Base-by-base conservation (phyloP, 805 yeast species). In the Sugiyamaella lignohabitans region DNA sequence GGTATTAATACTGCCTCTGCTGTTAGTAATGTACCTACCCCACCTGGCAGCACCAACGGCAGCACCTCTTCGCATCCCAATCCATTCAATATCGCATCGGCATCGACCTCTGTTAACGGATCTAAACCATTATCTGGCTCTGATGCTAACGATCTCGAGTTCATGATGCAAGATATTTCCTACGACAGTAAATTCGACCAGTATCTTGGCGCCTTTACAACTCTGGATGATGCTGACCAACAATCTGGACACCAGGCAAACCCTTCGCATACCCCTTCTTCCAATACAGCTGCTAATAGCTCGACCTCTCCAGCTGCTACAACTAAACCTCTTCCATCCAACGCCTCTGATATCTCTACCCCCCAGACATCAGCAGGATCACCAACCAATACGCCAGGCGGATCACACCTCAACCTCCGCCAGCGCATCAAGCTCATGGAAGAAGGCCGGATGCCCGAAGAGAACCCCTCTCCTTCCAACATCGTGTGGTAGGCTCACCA, bases 341-440 rank as follows among this genome's bases (percentile, higher is more conserved):
- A 38, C 43, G 10, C 47, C 42, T 14, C 42, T 18, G 30, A 17
- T 22, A 11, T 36, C 18, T 37, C 43, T 8, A 27, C 47, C 4
- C 47, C 47, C 18, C 36, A 23, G 16, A 43, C 17, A 2, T 46
- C 42, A 5, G 42, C 45, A 11, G 18, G 40, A 5, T 36, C 50
- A 3, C 34, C 52, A 18, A 16, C 38, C 20, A 8, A 8, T 18
- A 8, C 32, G 8, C 14, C 32, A 27, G 8, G 11, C 32, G 14
- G 14, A 8, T 27, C 32, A n/a, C 50, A 40, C 17, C 40, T 54
- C 38, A 52, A 56, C 34, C 46, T 56, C 29, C 48, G 60, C 5
- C 52, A 54, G 30, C 52, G 60, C 17, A 57, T 57, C 18, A 47
- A 53, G 32, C 27, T 57, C 47, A 55, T 57, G 60, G 59, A 56